Base-by-base conservation (phyloP, 2,329 filamentous ascomycete species). In the Xylariaceae sp. region DNA sequence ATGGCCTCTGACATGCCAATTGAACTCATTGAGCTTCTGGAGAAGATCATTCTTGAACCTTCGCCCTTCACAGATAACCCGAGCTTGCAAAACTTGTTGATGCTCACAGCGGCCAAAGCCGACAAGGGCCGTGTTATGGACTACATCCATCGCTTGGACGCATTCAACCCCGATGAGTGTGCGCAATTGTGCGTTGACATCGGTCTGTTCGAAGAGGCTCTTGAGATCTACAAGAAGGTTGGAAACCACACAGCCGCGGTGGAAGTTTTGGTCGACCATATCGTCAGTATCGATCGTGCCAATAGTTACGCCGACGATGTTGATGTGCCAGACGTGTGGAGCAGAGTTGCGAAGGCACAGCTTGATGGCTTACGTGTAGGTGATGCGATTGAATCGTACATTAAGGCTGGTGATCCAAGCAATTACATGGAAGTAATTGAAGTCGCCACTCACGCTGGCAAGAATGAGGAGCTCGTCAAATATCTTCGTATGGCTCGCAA, bases 1-100 rank as follows among this genome's bases (percentile, higher is more conserved):
- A 85, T 99, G 56, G 87, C 88, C 66, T 90, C 89, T 58, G 94
- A 99, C 71, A 82, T 99, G 66, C 94, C 94, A 7, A 87, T 88
- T 3, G 94, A 99, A 79, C 83, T 99, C 55, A 97, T 99, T 69
- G 95, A 99, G 75, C 85, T 99, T 44, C 83, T 99, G 15, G 95
- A 99, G 81, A 99, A 97, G 86, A 99, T 99, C 67, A 93, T 99
- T 37, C 80, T 99, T n/a, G 94, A 99, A 80, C 95, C 94, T n/a
- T 96, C 93, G 3, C 90, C 90, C 4, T 99, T 99, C 81, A 97
- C 91, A 70, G 95, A 99, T 77, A 99, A 99, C 76, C 85, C 91
- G 71, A 97, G 90, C 73, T 81, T 99, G 59, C 95, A 99, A 77
- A 99, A 99, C 75, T 78, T 99, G 61, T 85, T 99, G 62, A 90